phyloP scores from a whole-genome alignment of 495 filamentous ascomycete species.

The Aspergillus funiculosus region DNA sequence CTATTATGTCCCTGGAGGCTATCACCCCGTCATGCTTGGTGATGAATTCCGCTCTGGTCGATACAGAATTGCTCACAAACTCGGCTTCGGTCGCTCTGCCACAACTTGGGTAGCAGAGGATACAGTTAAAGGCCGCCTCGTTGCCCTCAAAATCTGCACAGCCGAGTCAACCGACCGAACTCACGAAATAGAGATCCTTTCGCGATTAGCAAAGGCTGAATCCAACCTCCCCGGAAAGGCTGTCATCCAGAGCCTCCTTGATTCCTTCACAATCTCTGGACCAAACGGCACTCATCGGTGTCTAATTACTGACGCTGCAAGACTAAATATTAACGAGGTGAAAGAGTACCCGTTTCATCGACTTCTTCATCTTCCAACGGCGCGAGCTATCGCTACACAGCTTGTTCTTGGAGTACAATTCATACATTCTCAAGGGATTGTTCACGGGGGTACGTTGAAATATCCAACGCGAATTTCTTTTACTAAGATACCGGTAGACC shows the following conservation, averaged over 20 bases:
- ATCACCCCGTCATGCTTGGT: not conserved
- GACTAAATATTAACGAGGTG: constrained; percentile 19
- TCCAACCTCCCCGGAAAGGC: constrained; percentile 8
- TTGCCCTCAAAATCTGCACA: constrained; percentile 26
- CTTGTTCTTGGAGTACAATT: constrained; percentile 26
- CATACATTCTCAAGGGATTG: constrained; percentile 24
- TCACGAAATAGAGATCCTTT: constrained; percentile 4
- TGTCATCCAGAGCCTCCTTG: constrained; percentile 24
- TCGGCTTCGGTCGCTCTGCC: constrained; percentile 21
- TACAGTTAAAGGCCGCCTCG: constrained; percentile 9
- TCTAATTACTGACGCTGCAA: constrained; percentile 27
- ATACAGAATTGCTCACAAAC: constrained; percentile 17
- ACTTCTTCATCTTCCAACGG: constrained; percentile 27
- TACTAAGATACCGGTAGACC: constrained; percentile 1
- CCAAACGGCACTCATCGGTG: constrained; percentile 41
- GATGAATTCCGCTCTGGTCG: not conserved
- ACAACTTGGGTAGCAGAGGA: constrained; percentile 27
- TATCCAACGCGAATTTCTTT: too few relatives aligned
- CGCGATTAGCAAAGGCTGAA: constrained; percentile 3
- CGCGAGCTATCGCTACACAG: constrained; percentile 36
- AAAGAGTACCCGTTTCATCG: constrained; percentile 21
- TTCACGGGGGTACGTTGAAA: constrained; percentile 22
- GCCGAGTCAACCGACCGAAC: constrained; percentile 7
- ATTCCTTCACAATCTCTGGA: constrained; percentile 32
- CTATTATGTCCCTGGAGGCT: not conserved